Base-by-base conservation (phyloP, 495 filamentous ascomycete genomes). In the Penicillium crystallinum region DNA sequence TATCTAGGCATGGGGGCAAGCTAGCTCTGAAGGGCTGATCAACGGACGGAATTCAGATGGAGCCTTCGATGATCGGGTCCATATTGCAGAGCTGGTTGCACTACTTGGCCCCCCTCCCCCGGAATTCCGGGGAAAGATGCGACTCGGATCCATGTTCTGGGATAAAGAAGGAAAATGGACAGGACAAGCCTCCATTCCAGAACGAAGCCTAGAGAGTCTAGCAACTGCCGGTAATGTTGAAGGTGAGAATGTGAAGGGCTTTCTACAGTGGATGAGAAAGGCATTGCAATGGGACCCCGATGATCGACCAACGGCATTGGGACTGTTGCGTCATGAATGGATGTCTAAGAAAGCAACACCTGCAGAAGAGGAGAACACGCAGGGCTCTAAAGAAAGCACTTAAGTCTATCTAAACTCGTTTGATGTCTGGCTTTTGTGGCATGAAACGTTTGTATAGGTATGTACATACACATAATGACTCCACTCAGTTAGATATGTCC, bases 251-350 rank as follows among this genome's bases (percentile, higher is more conserved):
- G 64, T 68, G 35, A 57, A 65, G 17, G 54, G 54, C 23, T 79
- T 77, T 48, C 46, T 79, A 27, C 19, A 53, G 2, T 68, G 75
- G 53, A 58, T 77, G 35, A 38, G 59, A 18, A 51, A 36, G 46
- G 73, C 74, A 59, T 50, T 81, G 39, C 68, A 70, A 45, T 78
- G 76, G 75, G 55, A 63, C 12, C 75, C 76, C 9, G 53, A 64
- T 25, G 59, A 75, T 12, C 59, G 75, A 7, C 61, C 58, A 33
- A 71, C 69, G 10, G 74, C 76, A 5, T 50, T 61, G 40, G 62
- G 72, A 47, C 49, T 78, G 6, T 51, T 74, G 27, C 56, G 67
- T 1, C 66, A 78, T 56, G 59, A 59, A 31, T 77, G 72, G 72
- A 39, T 77, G 40, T 17, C 31, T 5, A 22, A 19, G 33, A 47